Conservation (phyloP, 345 rosid species). For the Cardamine occulta region DNA sequence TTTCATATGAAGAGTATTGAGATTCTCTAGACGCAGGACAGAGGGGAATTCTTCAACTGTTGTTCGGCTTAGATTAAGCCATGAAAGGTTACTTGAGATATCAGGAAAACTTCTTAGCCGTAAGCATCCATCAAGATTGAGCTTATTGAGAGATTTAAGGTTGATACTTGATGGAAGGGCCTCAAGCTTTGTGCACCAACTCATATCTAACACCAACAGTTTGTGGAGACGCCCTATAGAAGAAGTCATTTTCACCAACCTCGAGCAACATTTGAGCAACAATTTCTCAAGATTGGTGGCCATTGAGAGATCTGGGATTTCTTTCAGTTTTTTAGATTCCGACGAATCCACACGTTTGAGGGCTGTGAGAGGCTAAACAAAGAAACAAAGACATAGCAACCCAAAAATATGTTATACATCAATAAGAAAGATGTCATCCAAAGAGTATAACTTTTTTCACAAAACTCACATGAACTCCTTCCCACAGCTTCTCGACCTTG, state of each 20-base stretch:
- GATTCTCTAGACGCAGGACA: neutral
- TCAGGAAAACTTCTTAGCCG: neutral
- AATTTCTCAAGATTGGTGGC: neutral
- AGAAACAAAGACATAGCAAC: neutral
- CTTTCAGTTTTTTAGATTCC: neutral
- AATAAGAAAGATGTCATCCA: neutral
- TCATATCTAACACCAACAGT: neutral
- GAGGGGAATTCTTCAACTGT: neutral
- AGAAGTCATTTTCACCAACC: neutral
- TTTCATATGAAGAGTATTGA: neutral
- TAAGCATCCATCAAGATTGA: neutral
- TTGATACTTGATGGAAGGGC: neutral
- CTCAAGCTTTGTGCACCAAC: neutral
- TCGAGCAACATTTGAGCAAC: neutral
- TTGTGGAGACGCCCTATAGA: neutral
- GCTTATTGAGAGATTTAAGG: neutral
- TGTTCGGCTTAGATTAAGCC: slow-evolving; percentile 4
- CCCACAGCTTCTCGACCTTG: slow-evolving; percentile 5
- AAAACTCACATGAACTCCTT: slow-evolving; percentile 18
- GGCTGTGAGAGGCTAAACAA: neutral
- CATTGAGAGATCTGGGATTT: slow-evolving; percentile 15
- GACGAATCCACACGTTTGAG: slow-evolving; percentile 14
- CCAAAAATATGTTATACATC: neutral
- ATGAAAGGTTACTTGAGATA: neutral
- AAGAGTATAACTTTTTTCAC: neutral